phyloP scores from a whole-genome alignment of 306 rosid genomes.

The Prunus mongolica region DNA sequence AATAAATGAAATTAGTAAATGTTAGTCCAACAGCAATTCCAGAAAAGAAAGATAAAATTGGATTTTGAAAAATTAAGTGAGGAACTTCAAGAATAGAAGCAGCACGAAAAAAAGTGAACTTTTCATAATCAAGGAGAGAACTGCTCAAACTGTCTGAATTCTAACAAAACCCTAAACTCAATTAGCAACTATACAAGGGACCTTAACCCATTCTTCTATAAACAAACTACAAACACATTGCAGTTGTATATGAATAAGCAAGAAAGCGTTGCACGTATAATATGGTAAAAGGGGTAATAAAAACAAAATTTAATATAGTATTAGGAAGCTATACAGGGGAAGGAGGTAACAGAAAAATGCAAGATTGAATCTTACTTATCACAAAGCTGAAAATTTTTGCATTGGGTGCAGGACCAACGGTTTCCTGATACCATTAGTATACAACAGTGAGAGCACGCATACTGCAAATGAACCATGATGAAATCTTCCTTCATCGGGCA shows the following conservation, averaged over 20 bases:
- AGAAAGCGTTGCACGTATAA: neutral
- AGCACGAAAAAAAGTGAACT: neutral
- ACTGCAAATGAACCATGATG: slow-evolving; percentile 97
- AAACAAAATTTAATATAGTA: neutral
- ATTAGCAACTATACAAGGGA: neutral
- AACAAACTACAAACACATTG: neutral
- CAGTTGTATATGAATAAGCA: neutral
- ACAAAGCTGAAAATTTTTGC: slow-evolving; percentile 93
- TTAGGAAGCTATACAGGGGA: neutral
- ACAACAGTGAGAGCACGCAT: slow-evolving; percentile 77
- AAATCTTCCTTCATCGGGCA: slow-evolving; percentile 97
- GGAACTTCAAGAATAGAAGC: neutral
- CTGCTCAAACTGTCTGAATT: neutral
- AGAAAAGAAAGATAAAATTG: neutral
- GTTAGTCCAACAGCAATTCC: neutral
- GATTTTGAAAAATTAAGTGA: neutral
- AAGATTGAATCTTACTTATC: slow-evolving; percentile 59
- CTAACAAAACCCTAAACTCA: neutral
- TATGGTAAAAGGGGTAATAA: neutral
- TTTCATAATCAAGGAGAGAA: neutral
- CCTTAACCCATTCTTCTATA: neutral
- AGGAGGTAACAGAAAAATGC: neutral
- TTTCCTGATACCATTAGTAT: slow-evolving; percentile 80
- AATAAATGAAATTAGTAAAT: neutral
- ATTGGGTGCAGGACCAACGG: slow-evolving; percentile 85